Conservation (phyloP, 2,329 filamentous ascomycete species). For the Dryadomyces quercus-mongolicae region DNA sequence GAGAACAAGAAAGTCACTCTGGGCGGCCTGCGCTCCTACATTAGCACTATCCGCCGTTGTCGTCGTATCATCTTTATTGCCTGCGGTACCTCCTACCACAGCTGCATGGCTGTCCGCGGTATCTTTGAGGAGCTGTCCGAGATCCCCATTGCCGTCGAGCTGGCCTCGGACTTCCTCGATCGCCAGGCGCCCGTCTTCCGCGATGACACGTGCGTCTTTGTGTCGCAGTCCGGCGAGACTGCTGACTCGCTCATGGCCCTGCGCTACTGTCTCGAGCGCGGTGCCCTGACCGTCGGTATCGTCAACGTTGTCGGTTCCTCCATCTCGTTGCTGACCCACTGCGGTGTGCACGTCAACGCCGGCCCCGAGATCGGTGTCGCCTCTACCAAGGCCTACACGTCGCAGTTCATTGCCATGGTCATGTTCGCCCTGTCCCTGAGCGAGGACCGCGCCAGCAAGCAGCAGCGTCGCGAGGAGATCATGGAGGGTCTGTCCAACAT, state of each 20-base stretch:
- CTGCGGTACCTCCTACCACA: constrained; percentile 96
- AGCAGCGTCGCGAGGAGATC: constrained; percentile 83
- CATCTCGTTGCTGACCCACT: constrained; percentile 96
- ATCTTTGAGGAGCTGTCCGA: constrained; percentile 96
- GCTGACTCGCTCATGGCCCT: constrained; percentile 95
- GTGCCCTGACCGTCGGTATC: constrained; percentile 91
- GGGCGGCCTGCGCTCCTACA: constrained; percentile 91
- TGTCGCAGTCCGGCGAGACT: constrained; percentile 97
- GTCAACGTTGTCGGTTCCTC: constrained; percentile 98
- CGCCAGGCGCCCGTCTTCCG: constrained; percentile 95
- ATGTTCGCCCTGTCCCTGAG: constrained; percentile 97
- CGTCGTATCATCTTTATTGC: constrained; percentile 97
- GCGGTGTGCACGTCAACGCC: constrained; percentile 98
- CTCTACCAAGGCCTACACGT: constrained; percentile 98
- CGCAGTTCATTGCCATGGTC: constrained; percentile 98
- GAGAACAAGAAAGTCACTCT: constrained; percentile 92
- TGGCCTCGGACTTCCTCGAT: constrained; percentile 97
- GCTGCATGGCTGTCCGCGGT: constrained; percentile 97
- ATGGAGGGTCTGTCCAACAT: constrained; percentile 85
- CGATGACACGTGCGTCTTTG: constrained; percentile 97
- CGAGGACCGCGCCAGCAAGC: constrained; percentile 93
- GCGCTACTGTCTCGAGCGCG: constrained; percentile 94
- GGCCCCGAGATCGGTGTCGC: constrained; percentile 98
- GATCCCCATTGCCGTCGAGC: constrained; percentile 92
- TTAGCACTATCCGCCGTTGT: constrained; percentile 91